These are phyloP conservation scores for Neopestalotiopsis clavispora DNA, from an alignment of 2,329 filamentous ascomycete genomes.

Conservation along the genomic window DNA sequence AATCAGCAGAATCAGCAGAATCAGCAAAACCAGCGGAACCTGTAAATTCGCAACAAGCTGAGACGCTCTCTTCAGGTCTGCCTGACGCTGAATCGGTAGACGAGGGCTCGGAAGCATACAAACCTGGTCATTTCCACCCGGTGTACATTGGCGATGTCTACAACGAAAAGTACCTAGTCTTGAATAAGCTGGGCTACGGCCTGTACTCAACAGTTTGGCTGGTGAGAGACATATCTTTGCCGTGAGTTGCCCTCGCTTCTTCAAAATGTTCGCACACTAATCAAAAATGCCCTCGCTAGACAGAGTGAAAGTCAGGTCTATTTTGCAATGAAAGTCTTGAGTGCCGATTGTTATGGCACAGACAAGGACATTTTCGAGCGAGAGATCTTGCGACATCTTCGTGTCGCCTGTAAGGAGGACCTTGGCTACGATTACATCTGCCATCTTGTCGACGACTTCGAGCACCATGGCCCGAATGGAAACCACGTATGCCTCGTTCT, in stretches of 20 bases:
- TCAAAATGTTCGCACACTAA: too few relatives aligned
- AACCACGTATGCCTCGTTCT: constrained; percentile 31
- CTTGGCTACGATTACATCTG: constrained; percentile 26
- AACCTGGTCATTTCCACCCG: constrained; percentile 20
- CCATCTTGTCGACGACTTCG: constrained; percentile 30
- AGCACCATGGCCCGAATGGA: constrained; percentile 28
- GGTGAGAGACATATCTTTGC: constrained; percentile 16
- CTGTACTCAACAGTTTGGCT: constrained; percentile 23
- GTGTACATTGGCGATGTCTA: constrained; percentile 28
- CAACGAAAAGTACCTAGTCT: constrained; percentile 21
- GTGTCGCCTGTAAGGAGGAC: constrained; percentile 8
- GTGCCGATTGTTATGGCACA: constrained; percentile 23
- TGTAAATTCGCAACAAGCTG: background rate
- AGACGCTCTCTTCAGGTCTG: background rate
- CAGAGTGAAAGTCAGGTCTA: too few relatives aligned
- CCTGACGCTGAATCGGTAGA: background rate
- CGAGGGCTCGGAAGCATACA: constrained; percentile 3
- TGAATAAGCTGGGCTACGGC: constrained; percentile 25
- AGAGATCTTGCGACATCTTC: constrained; percentile 25
- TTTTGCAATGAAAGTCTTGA: constrained; percentile 25
- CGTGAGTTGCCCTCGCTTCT: background rate
- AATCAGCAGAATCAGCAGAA: too few relatives aligned
- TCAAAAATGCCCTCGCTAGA: background rate
- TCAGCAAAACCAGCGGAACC: too few relatives aligned
- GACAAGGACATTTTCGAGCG: constrained; percentile 23